Percentiles rank a stretch among this genome's conserved stretches.
Evolutionary conservation across 2,329 filamentous ascomycete genomes (phyloP).

Genomic region (Aureobasidium lini): DNA sequence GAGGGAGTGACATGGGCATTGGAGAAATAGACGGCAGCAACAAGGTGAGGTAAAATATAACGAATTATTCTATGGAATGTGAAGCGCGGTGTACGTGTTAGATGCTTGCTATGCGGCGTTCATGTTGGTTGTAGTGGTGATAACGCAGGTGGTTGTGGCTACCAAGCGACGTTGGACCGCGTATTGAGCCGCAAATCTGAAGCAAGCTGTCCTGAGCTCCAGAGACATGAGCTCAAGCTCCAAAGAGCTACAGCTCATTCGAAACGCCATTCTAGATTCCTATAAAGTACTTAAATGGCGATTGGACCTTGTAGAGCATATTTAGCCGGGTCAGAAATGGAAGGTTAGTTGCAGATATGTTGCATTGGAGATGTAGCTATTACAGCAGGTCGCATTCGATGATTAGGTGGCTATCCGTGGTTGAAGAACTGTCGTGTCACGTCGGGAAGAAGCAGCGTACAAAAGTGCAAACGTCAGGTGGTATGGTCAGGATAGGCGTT

Average conservation of each 20-base stretch:
- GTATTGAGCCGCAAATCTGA: not conserved
- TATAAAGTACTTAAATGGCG: not conserved
- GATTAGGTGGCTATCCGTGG: not conserved
- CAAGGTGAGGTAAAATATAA: not conserved
- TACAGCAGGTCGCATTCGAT: not conserved
- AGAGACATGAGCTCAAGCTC: slow-evolving; percentile 5
- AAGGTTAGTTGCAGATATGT: not conserved
- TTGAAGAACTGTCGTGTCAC: slow-evolving; percentile 1
- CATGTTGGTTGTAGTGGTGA: not conserved
- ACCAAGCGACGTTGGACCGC: not conserved
- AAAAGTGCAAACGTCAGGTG: not conserved
- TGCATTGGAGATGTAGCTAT: not conserved
- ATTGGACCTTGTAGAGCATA: not conserved
- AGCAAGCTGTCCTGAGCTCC: slow-evolving; percentile 12
- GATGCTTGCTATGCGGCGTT: not conserved
- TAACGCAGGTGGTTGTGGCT: not conserved
- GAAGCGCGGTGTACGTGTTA: too few species aligned
- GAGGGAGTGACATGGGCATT: not conserved
- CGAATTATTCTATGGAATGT: not conserved
- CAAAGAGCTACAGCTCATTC: slow-evolving; percentile 3
- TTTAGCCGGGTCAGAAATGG: not conserved
- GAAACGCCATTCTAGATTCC: not conserved
- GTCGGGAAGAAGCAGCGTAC: not conserved
- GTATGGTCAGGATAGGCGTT: slow-evolving; percentile 8
- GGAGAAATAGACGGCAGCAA: not conserved